Evolutionary conservation across 2,329 filamentous ascomycete species (phyloP), one percentile per base, ranked within the genome.

Genomic region (Botryotinia narcissicola): DNA sequence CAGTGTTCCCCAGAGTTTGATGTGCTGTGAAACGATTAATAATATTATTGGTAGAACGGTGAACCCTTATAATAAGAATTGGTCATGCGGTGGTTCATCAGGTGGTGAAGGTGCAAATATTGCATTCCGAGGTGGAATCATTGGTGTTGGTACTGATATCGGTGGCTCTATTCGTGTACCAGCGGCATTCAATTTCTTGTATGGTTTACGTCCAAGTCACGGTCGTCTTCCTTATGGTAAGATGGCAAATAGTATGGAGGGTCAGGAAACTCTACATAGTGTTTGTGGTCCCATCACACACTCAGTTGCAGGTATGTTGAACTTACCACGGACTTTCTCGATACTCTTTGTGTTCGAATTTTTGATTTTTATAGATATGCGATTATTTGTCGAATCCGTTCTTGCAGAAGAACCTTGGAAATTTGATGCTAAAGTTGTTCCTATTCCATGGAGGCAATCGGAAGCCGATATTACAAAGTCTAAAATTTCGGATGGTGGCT

Each of bases 11-110:
- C 81, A 81, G 3, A 83, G 82, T 1, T 80, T 84, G 74, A 84
- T 81, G 80, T 73, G 75, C 10, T 77, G 77, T 18, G 80, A 81
- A 86, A 90, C 80, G 4, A 71, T 78, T 2, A 85, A 85, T 78
- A 83, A 84, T 59, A 79, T 85, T 66, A 83, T 83, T 73, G 83
- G 82, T 3, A 82, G 83, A 54, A 83, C 82, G 0, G 80, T 73
- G 64, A 81, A 81, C 48, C 79, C 80, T 2, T 78, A 78, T 48
- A 80, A 81, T 46, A 75, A 78, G 2, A 74, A 76, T 37, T 77
- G 79, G 40, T 67, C 77, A 20, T 77, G 73, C 35, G 80, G 80
- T 60, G 80, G 80, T 22, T 78, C 75, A 67, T 81, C 79, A 12
- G 80, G 80, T 4, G 80, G 80, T n/a, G 80, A 82, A 74, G 80